Evolutionary conservation across 805 yeast genomes (phyloP), one percentile per base, ranked within the genome.

Genomic region (Candida boidinii): DNA sequence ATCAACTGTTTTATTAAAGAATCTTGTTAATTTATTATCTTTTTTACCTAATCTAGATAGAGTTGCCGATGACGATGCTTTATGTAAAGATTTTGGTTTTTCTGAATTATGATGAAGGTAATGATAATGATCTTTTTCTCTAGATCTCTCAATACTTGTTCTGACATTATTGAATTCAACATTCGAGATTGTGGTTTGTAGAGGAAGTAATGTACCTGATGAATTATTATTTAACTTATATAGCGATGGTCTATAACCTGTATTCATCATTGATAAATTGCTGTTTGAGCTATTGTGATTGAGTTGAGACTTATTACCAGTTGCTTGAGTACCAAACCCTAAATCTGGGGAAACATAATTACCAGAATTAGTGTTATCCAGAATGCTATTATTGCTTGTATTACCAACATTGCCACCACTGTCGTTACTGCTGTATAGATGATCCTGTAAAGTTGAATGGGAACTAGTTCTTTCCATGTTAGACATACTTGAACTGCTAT

Each of bases 151-250:
- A 12, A 36, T 26, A 26, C 45, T 42, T 10, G 45, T 22, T 14
- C 56, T 35, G 5, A 55, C 52, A 35, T 56, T 56, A 30, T 45
- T 55, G 39, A 56, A 56, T 34, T 55, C 62, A n/a, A 56, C 60
- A 32, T 47, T 51, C 12, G 54, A 39, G 15, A 44, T 46, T 5
- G 50, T 37, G 38, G 47, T 37, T 40, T 48, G 41, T 33, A 45
- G 39, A 4, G 50, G 45, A 10, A 44, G 21, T 4, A 45, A 29
- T 2, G 49, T 37, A 15, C 39, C 33, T 8, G 45, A 35, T 4
- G 48, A 41, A 6, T 25, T 29, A 27, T 49, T 48, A 9, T 24
- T 30, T 30, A 39, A 28, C 7, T 28, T 25, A 30, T 44, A 41
- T 16, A 34, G n/a, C n/a, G n/a, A n/a, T n/a, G 28, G 26, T n/a